phyloP scores from a whole-genome alignment of 169 alveolate species.

The Eimeria maxima region DNA sequence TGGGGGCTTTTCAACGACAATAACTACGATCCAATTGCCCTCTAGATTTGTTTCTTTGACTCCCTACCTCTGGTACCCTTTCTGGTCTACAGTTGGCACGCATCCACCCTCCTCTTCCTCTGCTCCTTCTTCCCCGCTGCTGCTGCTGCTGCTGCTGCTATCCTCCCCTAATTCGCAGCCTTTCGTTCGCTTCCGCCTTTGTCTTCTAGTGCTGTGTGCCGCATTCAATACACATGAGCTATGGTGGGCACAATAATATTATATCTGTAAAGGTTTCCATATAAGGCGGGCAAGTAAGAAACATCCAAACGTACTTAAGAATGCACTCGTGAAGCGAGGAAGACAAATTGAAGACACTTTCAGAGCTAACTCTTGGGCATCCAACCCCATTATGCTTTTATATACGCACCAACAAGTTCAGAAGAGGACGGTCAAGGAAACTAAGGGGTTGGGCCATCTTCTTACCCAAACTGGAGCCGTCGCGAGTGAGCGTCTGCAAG shows the following conservation, averaged over 20 bases:
- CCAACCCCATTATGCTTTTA: no score
- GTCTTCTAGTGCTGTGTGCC: neutral
- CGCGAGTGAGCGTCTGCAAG: slow-evolving; percentile 35
- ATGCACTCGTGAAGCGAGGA: neutral
- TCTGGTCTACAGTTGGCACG: neutral
- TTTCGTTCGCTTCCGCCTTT: slow-evolving; percentile 38
- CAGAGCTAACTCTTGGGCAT: neutral
- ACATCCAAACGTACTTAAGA: neutral
- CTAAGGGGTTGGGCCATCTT: neutral
- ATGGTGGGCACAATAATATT: neutral
- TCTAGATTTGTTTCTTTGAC: neutral
- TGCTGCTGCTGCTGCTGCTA: slow-evolving; percentile 74
- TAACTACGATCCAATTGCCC: neutral
- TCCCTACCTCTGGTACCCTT: neutral
- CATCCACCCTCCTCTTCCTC: neutral
- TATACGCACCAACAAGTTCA: no score
- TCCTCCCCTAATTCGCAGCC: slow-evolving; percentile 51
- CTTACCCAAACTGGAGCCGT: neutral
- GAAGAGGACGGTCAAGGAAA: neutral
- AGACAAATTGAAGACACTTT: neutral
- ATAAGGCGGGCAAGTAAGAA: neutral
- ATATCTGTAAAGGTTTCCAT: no score
- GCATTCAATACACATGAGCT: neutral
- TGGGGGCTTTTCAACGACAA: neutral
- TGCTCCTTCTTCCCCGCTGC: neutral